Conservation (phyloP, 768 basidiomycete species). For the Lentinus brumalis region DNA sequence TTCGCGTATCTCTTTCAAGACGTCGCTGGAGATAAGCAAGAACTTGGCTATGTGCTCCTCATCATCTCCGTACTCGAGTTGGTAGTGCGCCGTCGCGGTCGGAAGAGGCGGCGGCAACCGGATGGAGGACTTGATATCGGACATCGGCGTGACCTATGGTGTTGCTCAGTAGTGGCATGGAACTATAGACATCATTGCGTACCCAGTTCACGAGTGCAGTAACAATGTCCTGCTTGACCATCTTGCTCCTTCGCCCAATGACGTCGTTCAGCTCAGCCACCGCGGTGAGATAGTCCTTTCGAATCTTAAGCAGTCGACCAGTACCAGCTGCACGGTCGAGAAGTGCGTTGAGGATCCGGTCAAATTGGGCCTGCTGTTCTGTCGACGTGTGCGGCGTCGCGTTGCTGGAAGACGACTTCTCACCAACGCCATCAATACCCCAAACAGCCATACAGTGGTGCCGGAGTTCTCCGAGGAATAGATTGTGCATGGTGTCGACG, state of each 20-base stretch:
- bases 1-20: background rate
- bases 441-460: constrained; percentile 23
- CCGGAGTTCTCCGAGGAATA: constrained; percentile 5
- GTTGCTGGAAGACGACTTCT: background rate
- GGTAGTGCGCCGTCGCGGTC: background rate
- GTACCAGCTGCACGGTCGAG: background rate
- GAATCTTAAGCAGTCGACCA: background rate
- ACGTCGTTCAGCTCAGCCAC: background rate
- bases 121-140: too few species aligned
- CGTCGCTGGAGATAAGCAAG: background rate
- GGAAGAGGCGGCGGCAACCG: too few species aligned
- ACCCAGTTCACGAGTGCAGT: background rate
- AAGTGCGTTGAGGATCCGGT: background rate
- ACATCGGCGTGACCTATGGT: too few species aligned
- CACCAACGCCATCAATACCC: background rate
- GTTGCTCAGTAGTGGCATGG: too few species aligned
- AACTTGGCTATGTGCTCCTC: too few species aligned
- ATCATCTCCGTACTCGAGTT: background rate
- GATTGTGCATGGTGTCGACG: constrained; percentile 33
- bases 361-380: background rate
- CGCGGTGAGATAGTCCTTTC: background rate
- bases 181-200: background rate
- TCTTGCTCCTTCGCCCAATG: background rate
- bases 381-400: background rate
- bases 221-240: background rate